These are phyloP conservation scores for Collariella sp. DNA, from an alignment of 495 filamentous ascomycete species.

Conservation along the genomic window DNA sequence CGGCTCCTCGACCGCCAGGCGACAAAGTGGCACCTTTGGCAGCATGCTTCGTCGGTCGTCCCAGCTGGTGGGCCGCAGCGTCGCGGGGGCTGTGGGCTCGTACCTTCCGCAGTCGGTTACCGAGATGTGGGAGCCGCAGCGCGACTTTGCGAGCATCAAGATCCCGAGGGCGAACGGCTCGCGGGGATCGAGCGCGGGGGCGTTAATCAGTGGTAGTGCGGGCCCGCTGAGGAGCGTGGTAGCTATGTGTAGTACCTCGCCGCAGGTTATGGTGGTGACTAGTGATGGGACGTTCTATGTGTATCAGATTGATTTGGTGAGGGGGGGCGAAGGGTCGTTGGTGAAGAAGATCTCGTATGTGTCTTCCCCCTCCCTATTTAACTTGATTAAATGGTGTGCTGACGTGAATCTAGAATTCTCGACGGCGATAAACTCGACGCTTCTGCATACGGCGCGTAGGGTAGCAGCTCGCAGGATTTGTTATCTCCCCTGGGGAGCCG, in stretches of 20 bases:
- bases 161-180: slow-evolving; percentile 55
- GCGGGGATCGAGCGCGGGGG: slow-evolving; percentile 26
- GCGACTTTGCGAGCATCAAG: slow-evolving; percentile 95
- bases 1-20: slow-evolving; percentile 23
- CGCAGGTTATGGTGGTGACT: slow-evolving; percentile 96
- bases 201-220: slow-evolving; percentile 21
- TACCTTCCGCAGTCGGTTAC: slow-evolving; percentile 88
- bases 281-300: slow-evolving; percentile 93
- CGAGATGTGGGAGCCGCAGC: slow-evolving; percentile 92
- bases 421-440: slow-evolving; percentile 43
- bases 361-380: slow-evolving; percentile 2
- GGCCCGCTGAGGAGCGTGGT: slow-evolving; percentile 67
- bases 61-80: slow-evolving; percentile 82
- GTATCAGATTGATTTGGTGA: slow-evolving; percentile 89
- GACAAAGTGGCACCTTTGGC: slow-evolving; percentile 61
- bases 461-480: background rate
- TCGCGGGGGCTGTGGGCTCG: slow-evolving; percentile 79
- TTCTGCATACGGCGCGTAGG: slow-evolving; percentile 32
- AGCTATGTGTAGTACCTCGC: slow-evolving; percentile 85
- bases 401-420: slow-evolving; percentile 33
- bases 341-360: slow-evolving; percentile 84
- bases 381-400: background rate
- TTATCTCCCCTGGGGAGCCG: background rate
- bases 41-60: slow-evolving; percentile 94
- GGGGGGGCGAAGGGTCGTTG: slow-evolving; percentile 86